phyloP scores from a whole-genome alignment of 75 land plant genomes.

The Picea glauca region DNA sequence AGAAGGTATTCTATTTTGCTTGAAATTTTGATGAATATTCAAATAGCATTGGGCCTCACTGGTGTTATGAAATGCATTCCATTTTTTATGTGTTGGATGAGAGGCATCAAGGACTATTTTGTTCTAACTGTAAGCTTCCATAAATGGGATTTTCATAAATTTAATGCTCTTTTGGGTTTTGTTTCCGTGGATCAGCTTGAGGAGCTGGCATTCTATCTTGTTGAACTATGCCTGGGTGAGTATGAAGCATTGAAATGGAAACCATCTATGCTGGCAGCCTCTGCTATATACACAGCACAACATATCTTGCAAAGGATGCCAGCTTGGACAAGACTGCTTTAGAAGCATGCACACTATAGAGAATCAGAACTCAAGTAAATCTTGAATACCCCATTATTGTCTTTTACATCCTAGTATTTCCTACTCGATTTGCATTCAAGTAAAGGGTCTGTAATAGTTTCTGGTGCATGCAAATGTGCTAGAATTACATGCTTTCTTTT shows the following conservation, averaged over 20 bases:
- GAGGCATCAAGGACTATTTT: no score
- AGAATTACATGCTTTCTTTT: background rate
- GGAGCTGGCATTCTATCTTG: constrained; percentile 63
- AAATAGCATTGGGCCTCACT: no score
- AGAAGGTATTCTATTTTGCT: constrained; percentile 30
- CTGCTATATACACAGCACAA: constrained; percentile 73
- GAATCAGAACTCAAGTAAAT: constrained; percentile 61
- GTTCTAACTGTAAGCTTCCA: no score
- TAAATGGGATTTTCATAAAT: no score
- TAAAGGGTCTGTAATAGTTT: background rate
- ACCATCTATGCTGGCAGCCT: constrained; percentile 74
- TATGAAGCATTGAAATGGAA: constrained; percentile 58
- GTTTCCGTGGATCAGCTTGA: constrained; percentile 46
- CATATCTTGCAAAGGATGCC: constrained; percentile 43
- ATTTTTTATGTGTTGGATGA: no score
- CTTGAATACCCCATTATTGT: background rate
- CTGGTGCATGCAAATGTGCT: background rate
- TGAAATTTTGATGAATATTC: background rate
- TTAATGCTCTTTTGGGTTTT: no score
- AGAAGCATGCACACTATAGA: constrained; percentile 62
- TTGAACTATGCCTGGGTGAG: constrained; percentile 82
- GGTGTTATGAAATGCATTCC: no score
- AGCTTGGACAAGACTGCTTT: constrained; percentile 59
- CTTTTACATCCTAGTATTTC: background rate
- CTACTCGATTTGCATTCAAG: background rate